A percentile compares a stretch with the other conserved stretches of the same genome.
Evolutionary conservation across 2,329 filamentous ascomycete genomes (phyloP).

Genomic region (Fusarium secorum): DNA sequence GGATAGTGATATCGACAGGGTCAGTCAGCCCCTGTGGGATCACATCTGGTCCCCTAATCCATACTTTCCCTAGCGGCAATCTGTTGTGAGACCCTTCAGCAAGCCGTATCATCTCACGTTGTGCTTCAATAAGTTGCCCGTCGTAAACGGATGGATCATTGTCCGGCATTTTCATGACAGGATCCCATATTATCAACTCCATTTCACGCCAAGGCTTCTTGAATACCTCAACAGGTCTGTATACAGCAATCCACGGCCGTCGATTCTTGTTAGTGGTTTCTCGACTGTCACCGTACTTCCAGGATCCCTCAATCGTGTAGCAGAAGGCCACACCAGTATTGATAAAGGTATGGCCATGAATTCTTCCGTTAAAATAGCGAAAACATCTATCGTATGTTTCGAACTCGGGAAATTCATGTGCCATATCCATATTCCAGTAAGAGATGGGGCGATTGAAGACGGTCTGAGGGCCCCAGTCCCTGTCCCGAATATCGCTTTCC

Average conservation of each 20-base stretch:
- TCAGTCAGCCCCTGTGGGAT: conserved; percentile 34
- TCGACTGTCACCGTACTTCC: conserved; percentile 42
- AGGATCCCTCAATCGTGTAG: conserved; percentile 55
- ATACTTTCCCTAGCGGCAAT: conserved; percentile 53
- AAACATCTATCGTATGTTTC: conserved; percentile 39
- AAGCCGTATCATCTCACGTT: conserved; percentile 53
- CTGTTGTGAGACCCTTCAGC: conserved; percentile 39
- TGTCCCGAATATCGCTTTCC: neutral
- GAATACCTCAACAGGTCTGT: conserved; percentile 54
- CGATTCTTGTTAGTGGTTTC: conserved; percentile 39
- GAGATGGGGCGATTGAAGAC: conserved; percentile 53
- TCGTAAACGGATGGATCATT: conserved; percentile 34
- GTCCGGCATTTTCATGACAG: conserved; percentile 41
- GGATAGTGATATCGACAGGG: conserved; percentile 54
- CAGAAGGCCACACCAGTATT: conserved; percentile 54
- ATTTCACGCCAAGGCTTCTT: conserved; percentile 42
- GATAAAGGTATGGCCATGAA: conserved; percentile 8
- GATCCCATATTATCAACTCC: conserved; percentile 66
- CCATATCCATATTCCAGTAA: conserved; percentile 46
- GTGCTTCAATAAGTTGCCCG: conserved; percentile 54
- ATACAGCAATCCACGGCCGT: conserved; percentile 61
- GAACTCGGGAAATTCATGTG: conserved; percentile 38
- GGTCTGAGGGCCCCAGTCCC: conserved; percentile 31
- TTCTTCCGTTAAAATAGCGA: neutral
- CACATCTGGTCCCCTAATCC: conserved; percentile 52